Evolutionary conservation across 768 basidiomycete genomes (phyloP), one percentile per base, ranked within the genome.

Genomic region (Psilocybe tampanensis): DNA sequence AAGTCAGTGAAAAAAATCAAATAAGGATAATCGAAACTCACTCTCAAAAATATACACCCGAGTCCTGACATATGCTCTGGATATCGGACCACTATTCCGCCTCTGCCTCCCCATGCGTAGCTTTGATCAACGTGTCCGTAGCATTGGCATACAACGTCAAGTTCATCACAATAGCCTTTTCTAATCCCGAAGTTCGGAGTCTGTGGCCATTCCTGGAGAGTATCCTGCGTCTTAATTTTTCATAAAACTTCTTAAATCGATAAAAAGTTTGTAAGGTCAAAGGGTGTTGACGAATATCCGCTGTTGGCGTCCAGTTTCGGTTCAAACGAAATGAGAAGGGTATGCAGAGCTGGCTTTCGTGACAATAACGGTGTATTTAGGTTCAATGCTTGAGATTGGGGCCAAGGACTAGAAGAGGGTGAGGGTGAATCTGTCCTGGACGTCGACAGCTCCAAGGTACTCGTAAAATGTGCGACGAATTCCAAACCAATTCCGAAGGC

Each of bases 61-160:
- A 9, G 88, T 78, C 18, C 77, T 80, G 50, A 72, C 61, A 23
- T 76, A 66, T 2, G 89, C 84, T 79, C 60, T 88, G 86, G 41
- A 90, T 69, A 24, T 85, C 80, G 15, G 80, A 79, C 95, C 95
- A 98, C 89, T 90, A 97, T 44, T 90, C 84, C 18, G 90, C 85
- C 64, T 94, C 92, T 7, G 78, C 71, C 63, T 95, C 93, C 12
- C 86, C 83, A 32, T 84, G 70, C 8, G 83, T 76, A 1, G 94
- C 91, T 64, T 92, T 66, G 56, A 96, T 70, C 55, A 86, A 84
- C 19, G 75, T 65, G 59, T 92, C 83, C 64, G 95, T 71, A 1
- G 85, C 80, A 52, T 88, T 80, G 5, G 84, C 75, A 65, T 93
- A 94, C 15, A 91, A 58, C 8, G 83, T 72, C 3, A 88, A 63